Percentiles rank a stretch among this genome's conserved stretches.
These are phyloP conservation scores for Rhizoclosmatium sp. DNA, from an alignment of 192 early-diverging fungal genomes.

Conservation along the genomic window DNA sequence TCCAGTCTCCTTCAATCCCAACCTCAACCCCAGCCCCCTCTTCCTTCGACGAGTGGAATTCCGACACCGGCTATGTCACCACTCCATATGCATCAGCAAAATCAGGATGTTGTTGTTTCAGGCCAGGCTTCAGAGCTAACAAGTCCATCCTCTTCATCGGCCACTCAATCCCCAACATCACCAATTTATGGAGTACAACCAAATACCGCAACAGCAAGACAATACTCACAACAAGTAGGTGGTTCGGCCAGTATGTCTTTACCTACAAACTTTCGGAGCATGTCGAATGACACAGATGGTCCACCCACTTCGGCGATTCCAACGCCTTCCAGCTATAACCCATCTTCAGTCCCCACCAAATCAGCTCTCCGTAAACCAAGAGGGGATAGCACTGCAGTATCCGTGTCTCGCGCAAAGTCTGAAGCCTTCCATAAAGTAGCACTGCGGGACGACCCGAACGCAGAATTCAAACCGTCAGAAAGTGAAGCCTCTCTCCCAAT, in stretches of 20 bases:
- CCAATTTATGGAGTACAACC: no score
- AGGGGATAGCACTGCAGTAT: neutral
- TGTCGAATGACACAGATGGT: no score
- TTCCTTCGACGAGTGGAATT: neutral
- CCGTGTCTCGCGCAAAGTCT: neutral
- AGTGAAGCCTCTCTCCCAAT: neutral
- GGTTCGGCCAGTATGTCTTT: no score
- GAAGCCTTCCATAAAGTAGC: neutral
- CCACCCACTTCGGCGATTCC: neutral
- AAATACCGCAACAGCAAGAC: no score
- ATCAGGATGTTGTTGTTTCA: neutral
- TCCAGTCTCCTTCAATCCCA: no score
- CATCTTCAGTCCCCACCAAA: neutral
- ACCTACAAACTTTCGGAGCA: no score
- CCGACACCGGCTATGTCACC: neutral
- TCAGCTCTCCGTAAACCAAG: slow-evolving; percentile 12
- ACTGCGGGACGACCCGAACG: neutral
- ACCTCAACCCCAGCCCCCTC: no score
- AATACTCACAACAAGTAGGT: no score
- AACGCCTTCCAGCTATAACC: neutral
- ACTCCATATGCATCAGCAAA: neutral
- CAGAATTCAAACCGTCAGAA: neutral
- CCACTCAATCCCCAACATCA: neutral
- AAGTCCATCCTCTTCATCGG: neutral
- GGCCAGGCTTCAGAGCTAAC: neutral